Conservation (phyloP, 2,329 filamentous ascomycete genomes). For the Metarhizium brunneum region DNA sequence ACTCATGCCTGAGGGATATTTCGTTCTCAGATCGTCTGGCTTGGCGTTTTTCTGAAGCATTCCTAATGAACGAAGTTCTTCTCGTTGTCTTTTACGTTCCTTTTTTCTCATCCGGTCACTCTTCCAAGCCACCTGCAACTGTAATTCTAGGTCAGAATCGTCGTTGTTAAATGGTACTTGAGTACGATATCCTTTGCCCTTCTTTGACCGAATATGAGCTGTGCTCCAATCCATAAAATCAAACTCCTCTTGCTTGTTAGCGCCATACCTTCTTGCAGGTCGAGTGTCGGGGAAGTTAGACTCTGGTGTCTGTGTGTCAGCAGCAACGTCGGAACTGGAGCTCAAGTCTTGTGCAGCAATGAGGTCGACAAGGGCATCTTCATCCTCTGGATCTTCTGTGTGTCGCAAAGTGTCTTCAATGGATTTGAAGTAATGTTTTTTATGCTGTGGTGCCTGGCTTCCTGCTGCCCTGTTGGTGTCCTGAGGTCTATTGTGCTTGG, state of each 20-base stretch:
- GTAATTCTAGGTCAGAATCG: conserved; percentile 57
- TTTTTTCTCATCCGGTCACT: conserved; percentile 66
- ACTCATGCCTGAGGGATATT: conserved; percentile 64
- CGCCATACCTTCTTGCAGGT: background rate
- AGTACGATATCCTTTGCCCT: conserved; percentile 52
- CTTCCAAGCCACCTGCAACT: conserved; percentile 50
- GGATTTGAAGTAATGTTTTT: background rate
- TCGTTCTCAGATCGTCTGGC: conserved; percentile 52
- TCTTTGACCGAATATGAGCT: conserved; percentile 53
- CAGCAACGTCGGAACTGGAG: background rate
- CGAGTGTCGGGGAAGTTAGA: background rate
- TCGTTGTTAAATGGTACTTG: conserved; percentile 43
- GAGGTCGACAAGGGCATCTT: conserved; percentile 16
- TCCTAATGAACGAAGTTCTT: conserved; percentile 56
- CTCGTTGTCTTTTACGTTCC: conserved; percentile 58
- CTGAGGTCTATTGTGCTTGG: background rate
- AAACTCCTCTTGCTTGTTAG: conserved; percentile 51
- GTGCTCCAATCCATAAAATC: conserved; percentile 79
- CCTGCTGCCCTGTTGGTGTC: background rate
- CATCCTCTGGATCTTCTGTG: conserved; percentile 10
- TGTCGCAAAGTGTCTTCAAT: background rate
- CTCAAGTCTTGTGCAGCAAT: conserved; percentile 14
- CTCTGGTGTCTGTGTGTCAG: background rate
- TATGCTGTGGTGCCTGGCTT: background rate
- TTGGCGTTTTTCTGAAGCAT: conserved; percentile 51